These are phyloP conservation scores for Puccinellia tenuiflora DNA, from an alignment of 176 grass and related monocot genomes.

Conservation along the genomic window DNA sequence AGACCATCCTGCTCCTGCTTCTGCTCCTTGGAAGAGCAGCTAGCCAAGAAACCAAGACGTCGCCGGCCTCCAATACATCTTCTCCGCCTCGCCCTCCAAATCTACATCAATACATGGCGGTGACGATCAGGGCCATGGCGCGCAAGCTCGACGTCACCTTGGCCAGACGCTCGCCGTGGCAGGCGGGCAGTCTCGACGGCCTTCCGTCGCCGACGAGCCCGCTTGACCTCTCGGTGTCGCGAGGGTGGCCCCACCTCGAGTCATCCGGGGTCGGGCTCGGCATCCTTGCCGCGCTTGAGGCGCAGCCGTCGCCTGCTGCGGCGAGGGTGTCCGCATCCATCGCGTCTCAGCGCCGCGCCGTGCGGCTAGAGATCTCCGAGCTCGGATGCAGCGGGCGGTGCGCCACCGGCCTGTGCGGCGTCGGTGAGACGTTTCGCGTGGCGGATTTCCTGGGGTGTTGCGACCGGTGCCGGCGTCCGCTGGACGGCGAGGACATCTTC, in stretches of 20 bases:
- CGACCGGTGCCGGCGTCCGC: slow-evolving; percentile 53
- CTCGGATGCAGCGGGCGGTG: slow-evolving; percentile 49
- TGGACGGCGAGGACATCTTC: slow-evolving; percentile 86
- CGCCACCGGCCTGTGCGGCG: slow-evolving; percentile 38
- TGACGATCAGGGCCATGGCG: background rate
- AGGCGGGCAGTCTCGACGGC: background rate
- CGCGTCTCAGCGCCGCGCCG: slow-evolving; percentile 28
- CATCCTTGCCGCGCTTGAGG: slow-evolving; percentile 68
- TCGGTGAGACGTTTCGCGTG: slow-evolving; percentile 29
- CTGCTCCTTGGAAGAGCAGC: background rate
- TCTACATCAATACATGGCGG: background rate
- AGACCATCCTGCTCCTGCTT: background rate
- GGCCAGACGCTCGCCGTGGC: background rate
- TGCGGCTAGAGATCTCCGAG: slow-evolving; percentile 54
- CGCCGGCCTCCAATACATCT: background rate
- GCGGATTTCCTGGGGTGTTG: slow-evolving; percentile 71
- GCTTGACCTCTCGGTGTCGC: slow-evolving; percentile 32
- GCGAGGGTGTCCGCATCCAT: background rate
- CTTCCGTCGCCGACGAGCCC: background rate
- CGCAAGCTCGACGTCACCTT: background rate
- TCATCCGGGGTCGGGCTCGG: slow-evolving; percentile 64
- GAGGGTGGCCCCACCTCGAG: slow-evolving; percentile 41
- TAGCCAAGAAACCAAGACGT: background rate
- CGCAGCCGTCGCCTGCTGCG: background rate
- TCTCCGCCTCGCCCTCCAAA: background rate